Conservation (phyloP, 2,329 filamentous ascomycete species). For the Monilinia vaccinii-corymbosi region DNA sequence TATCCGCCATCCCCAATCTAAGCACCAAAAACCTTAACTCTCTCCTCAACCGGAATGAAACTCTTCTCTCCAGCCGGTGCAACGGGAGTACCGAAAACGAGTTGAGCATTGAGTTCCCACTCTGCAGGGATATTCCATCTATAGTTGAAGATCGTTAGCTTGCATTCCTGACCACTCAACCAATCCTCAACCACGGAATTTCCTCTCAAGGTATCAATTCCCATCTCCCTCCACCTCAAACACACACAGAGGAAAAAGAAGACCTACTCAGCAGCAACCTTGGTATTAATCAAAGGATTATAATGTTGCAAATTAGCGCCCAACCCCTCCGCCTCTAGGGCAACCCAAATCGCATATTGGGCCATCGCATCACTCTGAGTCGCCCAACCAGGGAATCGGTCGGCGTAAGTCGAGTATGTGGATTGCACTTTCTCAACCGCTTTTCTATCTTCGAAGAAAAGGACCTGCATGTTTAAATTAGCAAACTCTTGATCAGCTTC, state of each 20-base stretch:
- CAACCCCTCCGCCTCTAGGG: constrained; percentile 73
- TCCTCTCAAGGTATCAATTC: neutral
- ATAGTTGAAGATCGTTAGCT: constrained; percentile 12
- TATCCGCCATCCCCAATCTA: neutral
- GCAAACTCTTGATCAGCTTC: too few relatives aligned
- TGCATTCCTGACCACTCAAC: neutral
- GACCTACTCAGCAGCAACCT: constrained; percentile 39
- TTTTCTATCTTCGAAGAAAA: constrained; percentile 78
- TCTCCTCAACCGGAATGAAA: constrained; percentile 55
- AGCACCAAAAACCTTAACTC: constrained; percentile 53
- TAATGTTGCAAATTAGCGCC: constrained; percentile 91
- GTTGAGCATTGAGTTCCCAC: constrained; percentile 74
- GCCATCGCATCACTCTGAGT: constrained; percentile 73
- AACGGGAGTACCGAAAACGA: constrained; percentile 66
- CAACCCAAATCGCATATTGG: constrained; percentile 73
- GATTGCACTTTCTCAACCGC: constrained; percentile 57
- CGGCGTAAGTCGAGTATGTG: constrained; percentile 64
- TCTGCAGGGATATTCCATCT: constrained; percentile 61
- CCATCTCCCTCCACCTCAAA: neutral
- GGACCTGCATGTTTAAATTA: constrained; percentile 38
- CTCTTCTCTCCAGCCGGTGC: constrained; percentile 53
- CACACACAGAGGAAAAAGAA: neutral
- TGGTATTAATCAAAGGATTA: constrained; percentile 73
- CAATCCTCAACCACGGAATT: neutral
- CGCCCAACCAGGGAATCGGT: constrained; percentile 71